phyloP scores from a whole-genome alignment of 1,284 basidiomycete genomes.

The Volvariella surrecta region DNA sequence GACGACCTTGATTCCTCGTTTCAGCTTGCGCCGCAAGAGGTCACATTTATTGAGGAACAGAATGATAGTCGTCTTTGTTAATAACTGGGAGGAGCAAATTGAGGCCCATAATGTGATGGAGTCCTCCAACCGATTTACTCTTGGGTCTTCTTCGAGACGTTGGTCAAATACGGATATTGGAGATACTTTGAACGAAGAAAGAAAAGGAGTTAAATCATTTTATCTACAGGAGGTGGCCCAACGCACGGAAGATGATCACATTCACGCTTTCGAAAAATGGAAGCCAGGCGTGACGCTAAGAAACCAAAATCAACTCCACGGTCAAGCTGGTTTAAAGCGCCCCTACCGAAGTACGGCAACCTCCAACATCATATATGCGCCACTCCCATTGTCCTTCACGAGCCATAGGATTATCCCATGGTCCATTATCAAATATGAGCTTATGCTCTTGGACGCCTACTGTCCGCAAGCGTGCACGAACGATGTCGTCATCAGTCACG shows the following conservation, averaged over 20 bases:
- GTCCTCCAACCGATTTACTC: slow-evolving; percentile 53
- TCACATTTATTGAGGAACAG: slow-evolving; percentile 62
- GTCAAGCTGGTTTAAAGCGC: slow-evolving; percentile 5
- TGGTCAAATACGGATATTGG: slow-evolving; percentile 53
- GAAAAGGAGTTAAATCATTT: no score
- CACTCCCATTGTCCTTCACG: slow-evolving; percentile 38
- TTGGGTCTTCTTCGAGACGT: slow-evolving; percentile 48
- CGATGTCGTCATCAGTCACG: slow-evolving; percentile 54
- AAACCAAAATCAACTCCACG: slow-evolving; percentile 3
- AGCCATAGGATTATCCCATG: slow-evolving; percentile 26
- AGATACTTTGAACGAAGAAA: slow-evolving; percentile 23
- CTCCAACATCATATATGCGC: slow-evolving; percentile 61
- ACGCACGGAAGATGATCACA: slow-evolving; percentile 36
- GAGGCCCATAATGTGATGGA: slow-evolving; percentile 51
- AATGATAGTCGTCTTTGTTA: slow-evolving; percentile 47
- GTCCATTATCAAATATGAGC: slow-evolving; percentile 38
- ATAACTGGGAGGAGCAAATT: slow-evolving; percentile 45
- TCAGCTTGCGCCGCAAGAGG: slow-evolving; percentile 49
- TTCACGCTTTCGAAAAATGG: slow-evolving; percentile 55
- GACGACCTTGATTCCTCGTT: slow-evolving; percentile 41
- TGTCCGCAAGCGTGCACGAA: slow-evolving; percentile 52
- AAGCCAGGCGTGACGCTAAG: slow-evolving; percentile 50
- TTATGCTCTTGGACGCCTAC: slow-evolving; percentile 48
- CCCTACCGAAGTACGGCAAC: slow-evolving; percentile 44
- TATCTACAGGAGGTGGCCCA: slow-evolving; percentile 7